phyloP scores from a whole-genome alignment of 805 yeast genomes.

The Clavispora santaluciae region DNA sequence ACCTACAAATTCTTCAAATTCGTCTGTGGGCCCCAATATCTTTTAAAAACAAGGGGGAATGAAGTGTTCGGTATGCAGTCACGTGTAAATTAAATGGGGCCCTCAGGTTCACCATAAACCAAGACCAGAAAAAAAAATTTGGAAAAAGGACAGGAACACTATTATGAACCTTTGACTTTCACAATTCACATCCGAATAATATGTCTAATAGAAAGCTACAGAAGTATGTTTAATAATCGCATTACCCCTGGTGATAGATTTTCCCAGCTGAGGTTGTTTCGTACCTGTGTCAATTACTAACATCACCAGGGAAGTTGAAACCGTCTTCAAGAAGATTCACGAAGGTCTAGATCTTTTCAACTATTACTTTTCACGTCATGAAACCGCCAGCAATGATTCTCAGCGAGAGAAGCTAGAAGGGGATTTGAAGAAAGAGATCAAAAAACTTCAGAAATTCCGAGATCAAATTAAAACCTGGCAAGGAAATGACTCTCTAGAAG shows the following conservation, averaged over 20 bases:
- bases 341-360: constrained; percentile 43
- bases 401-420: constrained; percentile 40
- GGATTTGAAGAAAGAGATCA: constrained; percentile 43
- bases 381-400: constrained; percentile 34
- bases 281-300: constrained; percentile 8
- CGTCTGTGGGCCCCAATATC: no score
- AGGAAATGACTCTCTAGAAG: constrained; percentile 22
- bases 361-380: constrained; percentile 41
- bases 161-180: constrained; percentile 14
- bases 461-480: constrained; percentile 45
- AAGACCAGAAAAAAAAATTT: constrained; percentile 9
- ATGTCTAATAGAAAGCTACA: constrained; percentile 21
- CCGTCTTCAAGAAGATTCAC: constrained; percentile 40
- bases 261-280: background rate
- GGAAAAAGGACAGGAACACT: constrained; percentile 2
- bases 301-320: constrained; percentile 33
- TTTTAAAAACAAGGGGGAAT: no score
- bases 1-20: no score
- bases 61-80: background rate
- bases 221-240: constrained; percentile 13
- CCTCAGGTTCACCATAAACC: background rate
- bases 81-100: background rate
- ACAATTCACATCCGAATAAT: background rate
- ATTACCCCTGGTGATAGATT: background rate
- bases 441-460: constrained; percentile 41